Conservation (phyloP, 768 basidiomycete species). For the Tricholoma hemisulphureum region DNA sequence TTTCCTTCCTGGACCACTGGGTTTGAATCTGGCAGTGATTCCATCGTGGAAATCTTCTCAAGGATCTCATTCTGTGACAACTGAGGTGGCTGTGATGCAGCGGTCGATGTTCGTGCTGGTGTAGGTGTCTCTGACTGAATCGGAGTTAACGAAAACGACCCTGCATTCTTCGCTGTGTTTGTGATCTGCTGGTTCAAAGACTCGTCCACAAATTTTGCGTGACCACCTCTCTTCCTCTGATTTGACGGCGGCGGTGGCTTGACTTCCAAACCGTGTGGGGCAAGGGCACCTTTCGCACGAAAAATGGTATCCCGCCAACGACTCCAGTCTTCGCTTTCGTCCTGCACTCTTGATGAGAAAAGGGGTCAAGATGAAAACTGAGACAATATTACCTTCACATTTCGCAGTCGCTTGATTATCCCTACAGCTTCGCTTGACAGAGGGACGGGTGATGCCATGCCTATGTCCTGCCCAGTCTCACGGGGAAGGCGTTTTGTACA, state of each 20-base stretch:
- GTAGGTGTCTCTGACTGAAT: slow-evolving; percentile 14
- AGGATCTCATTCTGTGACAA: slow-evolving; percentile 52
- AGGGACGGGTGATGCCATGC: slow-evolving; percentile 82
- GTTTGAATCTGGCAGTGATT: slow-evolving; percentile 39
- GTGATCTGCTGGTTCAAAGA: slow-evolving; percentile 18
- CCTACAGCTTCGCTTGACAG: slow-evolving; percentile 74
- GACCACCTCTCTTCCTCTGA: slow-evolving; percentile 57
- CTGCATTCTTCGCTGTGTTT: slow-evolving; percentile 1
- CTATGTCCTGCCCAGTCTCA: slow-evolving; percentile 84
- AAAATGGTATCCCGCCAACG: slow-evolving; percentile 87
- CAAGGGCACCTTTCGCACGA: slow-evolving; percentile 64
- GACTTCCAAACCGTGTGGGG: slow-evolving; percentile 40
- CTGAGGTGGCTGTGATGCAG: slow-evolving; percentile 31
- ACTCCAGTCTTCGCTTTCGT: slow-evolving; percentile 86
- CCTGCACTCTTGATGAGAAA: slow-evolving; percentile 38
- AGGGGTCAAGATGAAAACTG: not conserved
- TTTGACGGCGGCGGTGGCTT: slow-evolving; percentile 62
- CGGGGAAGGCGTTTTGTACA: slow-evolving; percentile 61
- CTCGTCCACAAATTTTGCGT: slow-evolving; percentile 37
- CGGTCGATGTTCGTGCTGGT: slow-evolving; percentile 13
- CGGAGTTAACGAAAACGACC: slow-evolving; percentile 6
- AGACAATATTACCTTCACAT: slow-evolving; percentile 63
- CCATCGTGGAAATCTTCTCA: slow-evolving; percentile 35
- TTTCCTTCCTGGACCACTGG: slow-evolving; percentile 39
- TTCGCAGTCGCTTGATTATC: slow-evolving; percentile 75